Percentiles rank a stretch among this genome's conserved stretches.
Conservation (phyloP, 306 rosid species). For the Cicer arietinum region DNA sequence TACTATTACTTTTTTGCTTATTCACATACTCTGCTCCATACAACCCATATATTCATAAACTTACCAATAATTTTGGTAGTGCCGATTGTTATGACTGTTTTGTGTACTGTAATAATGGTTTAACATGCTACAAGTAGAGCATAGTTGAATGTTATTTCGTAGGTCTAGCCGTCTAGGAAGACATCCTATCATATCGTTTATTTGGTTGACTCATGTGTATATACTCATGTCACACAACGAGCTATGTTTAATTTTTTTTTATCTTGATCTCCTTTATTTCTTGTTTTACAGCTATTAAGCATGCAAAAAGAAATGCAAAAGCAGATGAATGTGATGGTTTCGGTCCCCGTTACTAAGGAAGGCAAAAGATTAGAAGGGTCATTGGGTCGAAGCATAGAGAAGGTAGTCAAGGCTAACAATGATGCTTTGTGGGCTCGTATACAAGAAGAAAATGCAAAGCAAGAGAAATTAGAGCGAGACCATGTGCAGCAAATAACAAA, state of each 20-base stretch:
- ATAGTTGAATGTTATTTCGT: conserved; percentile 10
- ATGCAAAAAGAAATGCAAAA: conserved; percentile 75
- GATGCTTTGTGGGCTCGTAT: conserved; percentile 74
- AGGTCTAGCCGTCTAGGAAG: neutral
- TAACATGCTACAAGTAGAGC: conserved; percentile 26
- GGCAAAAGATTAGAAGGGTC: conserved; percentile 73
- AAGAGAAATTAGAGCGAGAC: conserved; percentile 68
- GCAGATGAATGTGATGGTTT: conserved; percentile 65
- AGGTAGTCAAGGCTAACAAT: conserved; percentile 60
- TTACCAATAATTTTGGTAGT: conserved; percentile 7
- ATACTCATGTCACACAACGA: conserved; percentile 17
- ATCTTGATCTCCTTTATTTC: conserved; percentile 42
- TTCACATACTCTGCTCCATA: conserved; percentile 23
- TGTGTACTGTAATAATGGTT: conserved; percentile 21
- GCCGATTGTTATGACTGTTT: conserved; percentile 33
- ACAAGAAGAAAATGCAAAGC: conserved; percentile 72
- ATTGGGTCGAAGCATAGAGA: conserved; percentile 67
- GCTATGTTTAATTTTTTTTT: conserved; percentile 2
- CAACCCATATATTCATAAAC: conserved; percentile 24
- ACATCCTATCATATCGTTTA: conserved; percentile 8
- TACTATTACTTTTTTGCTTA: conserved; percentile 1
- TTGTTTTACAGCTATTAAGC: conserved; percentile 59
- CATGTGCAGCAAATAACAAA: conserved; percentile 62
- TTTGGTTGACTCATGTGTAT: conserved; percentile 9
- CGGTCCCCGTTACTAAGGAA: conserved; percentile 68